Percentiles rank a stretch among this genome's conserved stretches.
Conservation (phyloP, 768 basidiomycete species). For the Leccinum rimulosum region DNA sequence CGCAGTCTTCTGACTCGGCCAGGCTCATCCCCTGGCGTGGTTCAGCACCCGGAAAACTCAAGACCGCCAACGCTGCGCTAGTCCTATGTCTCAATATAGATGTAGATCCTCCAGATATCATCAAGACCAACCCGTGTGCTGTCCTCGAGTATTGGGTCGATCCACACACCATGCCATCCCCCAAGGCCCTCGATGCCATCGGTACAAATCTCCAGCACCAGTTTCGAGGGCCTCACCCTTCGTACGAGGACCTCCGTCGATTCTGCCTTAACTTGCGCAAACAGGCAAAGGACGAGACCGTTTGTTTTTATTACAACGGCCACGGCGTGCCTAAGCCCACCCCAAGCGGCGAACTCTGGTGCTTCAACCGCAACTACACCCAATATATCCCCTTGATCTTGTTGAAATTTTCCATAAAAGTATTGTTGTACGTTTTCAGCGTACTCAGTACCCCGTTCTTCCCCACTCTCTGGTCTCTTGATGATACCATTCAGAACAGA, state of each 20-base stretch:
- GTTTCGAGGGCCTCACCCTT: slow-evolving; percentile 91
- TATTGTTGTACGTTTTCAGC: background rate
- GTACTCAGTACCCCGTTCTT: slow-evolving; percentile 2
- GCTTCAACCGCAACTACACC: slow-evolving; percentile 95
- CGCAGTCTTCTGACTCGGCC: slow-evolving; percentile 61
- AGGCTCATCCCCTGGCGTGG: slow-evolving; percentile 79
- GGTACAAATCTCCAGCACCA: slow-evolving; percentile 92
- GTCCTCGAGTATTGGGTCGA: slow-evolving; percentile 97
- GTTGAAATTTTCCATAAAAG: slow-evolving; percentile 5
- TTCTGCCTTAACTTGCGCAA: slow-evolving; percentile 82
- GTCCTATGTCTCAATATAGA: slow-evolving; percentile 96
- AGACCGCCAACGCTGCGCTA: slow-evolving; percentile 85
- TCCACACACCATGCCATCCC: slow-evolving; percentile 86
- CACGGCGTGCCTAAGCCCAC: slow-evolving; percentile 98
- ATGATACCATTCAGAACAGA: slow-evolving; percentile 16
- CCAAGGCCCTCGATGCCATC: slow-evolving; percentile 92
- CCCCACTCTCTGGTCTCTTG: background rate
- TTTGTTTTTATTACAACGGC: slow-evolving; percentile 97
- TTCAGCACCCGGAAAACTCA: slow-evolving; percentile 77
- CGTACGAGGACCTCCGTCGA: slow-evolving; percentile 87
- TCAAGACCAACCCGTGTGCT: slow-evolving; percentile 96
- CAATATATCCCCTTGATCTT: slow-evolving; percentile 79
- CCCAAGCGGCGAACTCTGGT: slow-evolving; percentile 94
- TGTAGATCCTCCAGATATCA: slow-evolving; percentile 94
- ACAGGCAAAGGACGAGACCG: slow-evolving; percentile 89